phyloP scores from a whole-genome alignment of 2,329 filamentous ascomycete genomes.

The Ampelomyces quisqualis region DNA sequence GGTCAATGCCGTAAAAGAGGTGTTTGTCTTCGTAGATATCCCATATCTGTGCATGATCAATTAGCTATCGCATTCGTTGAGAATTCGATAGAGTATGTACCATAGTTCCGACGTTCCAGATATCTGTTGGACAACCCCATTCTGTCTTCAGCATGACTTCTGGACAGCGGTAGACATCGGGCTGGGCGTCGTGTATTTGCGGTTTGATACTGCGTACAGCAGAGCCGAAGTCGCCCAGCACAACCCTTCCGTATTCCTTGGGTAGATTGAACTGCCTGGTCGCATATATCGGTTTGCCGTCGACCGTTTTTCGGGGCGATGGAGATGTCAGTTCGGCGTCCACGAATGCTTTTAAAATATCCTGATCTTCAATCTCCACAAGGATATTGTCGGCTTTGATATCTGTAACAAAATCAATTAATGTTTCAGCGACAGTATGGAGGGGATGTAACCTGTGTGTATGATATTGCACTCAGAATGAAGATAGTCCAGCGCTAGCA shows the following conservation, averaged over 20 bases:
- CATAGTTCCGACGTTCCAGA: constrained; percentile 44
- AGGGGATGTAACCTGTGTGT: constrained; percentile 45
- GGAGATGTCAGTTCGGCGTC: constrained; percentile 40
- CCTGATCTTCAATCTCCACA: constrained; percentile 38
- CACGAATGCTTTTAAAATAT: constrained; percentile 40
- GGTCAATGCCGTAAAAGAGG: constrained; percentile 30
- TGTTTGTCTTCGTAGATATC: constrained; percentile 40
- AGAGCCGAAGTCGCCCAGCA: constrained; percentile 36
- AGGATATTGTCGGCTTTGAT: constrained; percentile 50
- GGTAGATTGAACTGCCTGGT: constrained; percentile 41
- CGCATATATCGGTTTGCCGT: constrained; percentile 38
- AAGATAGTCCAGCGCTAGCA: constrained; percentile 47
- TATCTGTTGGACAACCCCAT: constrained; percentile 43
- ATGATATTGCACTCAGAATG: constrained; percentile 49
- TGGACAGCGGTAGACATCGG: constrained; percentile 42
- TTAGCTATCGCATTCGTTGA: neutral
- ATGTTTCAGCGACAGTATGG: neutral
- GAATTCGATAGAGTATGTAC: constrained; percentile 23
- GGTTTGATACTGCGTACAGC: constrained; percentile 7
- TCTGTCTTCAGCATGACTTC: constrained; percentile 42
- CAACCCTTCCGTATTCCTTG: constrained; percentile 33
- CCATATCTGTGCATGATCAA: constrained; percentile 36
- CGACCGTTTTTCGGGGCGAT: constrained; percentile 41
- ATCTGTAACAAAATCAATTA: constrained; percentile 25
- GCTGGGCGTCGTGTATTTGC: constrained; percentile 37